Conservation (phyloP, 2,329 filamentous ascomycete species). For the Truncatella angustata region DNA sequence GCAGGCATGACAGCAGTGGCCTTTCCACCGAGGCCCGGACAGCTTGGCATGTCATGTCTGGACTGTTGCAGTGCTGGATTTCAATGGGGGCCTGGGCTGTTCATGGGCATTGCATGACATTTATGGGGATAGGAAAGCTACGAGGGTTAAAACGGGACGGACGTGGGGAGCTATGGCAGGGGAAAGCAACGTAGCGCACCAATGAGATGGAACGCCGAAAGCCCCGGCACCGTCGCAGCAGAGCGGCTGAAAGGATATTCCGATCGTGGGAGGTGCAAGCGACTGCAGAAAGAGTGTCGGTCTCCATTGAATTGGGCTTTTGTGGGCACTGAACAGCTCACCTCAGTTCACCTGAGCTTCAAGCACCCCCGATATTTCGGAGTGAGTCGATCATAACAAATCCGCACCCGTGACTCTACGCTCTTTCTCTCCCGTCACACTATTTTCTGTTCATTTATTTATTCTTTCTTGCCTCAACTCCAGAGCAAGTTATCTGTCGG, state of each 20-base stretch:
- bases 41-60: no score
- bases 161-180: neutral
- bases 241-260: constrained; percentile 5
- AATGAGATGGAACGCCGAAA: neutral
- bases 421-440: no score
- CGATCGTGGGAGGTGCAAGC: constrained; percentile 2
- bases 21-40: no score
- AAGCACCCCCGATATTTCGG: constrained; percentile 1
- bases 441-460: constrained; percentile 1
- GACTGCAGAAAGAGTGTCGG: neutral
- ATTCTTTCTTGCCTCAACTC: neutral
- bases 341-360: neutral
- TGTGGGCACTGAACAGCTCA: neutral
- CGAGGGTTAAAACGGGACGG: neutral
- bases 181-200: neutral
- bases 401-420: no score
- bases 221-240: constrained; percentile 2
- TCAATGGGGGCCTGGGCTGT: no score
- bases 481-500: no score
- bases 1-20: no score
- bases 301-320: neutral
- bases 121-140: constrained; percentile 1
- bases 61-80: no score
- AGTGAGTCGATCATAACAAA: no score
- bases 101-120: constrained; percentile 1